Evolutionary conservation across 2,329 filamentous ascomycete species (phyloP).

Genomic region (Penicillium thymicola): DNA sequence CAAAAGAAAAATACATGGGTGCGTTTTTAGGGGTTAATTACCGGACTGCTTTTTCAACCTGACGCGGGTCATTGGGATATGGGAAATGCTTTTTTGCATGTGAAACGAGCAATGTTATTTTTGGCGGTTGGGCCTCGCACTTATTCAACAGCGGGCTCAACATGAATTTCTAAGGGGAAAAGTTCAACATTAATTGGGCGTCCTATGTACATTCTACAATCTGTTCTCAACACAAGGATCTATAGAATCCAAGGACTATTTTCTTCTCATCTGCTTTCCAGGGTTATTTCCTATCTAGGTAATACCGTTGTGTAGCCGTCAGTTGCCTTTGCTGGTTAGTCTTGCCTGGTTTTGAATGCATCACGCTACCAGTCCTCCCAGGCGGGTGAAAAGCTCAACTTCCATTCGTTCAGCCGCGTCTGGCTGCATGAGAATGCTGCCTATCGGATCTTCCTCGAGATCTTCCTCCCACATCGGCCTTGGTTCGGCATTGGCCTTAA

Average conservation of each 20-base stretch:
- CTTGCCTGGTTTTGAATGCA: neutral
- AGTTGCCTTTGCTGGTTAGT: neutral
- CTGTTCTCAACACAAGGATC: constrained; percentile 12
- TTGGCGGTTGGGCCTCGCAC: constrained; percentile 15
- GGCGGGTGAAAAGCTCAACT: too few species aligned
- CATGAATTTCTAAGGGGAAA: constrained; percentile 20
- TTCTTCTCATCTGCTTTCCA: neutral
- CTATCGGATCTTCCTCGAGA: too few species aligned
- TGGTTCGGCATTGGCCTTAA: too few species aligned
- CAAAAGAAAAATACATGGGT: constrained; percentile 27
- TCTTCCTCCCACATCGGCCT: too few species aligned
- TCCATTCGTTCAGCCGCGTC: too few species aligned
- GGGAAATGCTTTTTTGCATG: constrained; percentile 24
- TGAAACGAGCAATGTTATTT: constrained; percentile 20
- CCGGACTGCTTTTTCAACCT: constrained; percentile 43
- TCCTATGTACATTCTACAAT: constrained; percentile 13
- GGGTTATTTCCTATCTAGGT: neutral
- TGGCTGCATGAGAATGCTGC: too few species aligned
- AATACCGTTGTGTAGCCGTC: neutral
- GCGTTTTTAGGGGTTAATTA: constrained; percentile 37
- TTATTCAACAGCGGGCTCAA: constrained; percentile 23
- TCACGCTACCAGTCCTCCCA: too few species aligned
- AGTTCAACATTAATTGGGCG: constrained; percentile 20
- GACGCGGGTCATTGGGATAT: constrained; percentile 37
- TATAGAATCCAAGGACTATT: constrained; percentile 11